Percentiles rank a stretch among this genome's conserved stretches.
These are phyloP conservation scores for Tuber borchii DNA, from an alignment of 495 filamentous ascomycete species.

Conservation along the genomic window DNA sequence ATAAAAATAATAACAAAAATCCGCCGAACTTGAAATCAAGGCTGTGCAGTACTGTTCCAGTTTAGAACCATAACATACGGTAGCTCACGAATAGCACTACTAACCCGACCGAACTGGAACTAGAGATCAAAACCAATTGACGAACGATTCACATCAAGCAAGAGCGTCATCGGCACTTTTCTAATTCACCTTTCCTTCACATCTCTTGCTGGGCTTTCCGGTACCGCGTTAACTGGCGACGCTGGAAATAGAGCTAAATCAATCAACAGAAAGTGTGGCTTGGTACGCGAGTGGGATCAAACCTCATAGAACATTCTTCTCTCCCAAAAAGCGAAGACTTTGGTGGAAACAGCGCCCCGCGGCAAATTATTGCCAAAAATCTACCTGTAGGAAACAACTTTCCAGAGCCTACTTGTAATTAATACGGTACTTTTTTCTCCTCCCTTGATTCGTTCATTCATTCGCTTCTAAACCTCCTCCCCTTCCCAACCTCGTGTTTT, in stretches of 20 bases:
- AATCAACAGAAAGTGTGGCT: neutral
- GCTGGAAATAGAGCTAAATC: neutral
- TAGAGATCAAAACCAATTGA: neutral
- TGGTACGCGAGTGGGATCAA: neutral
- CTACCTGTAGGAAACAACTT: neutral
- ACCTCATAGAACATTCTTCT: neutral
- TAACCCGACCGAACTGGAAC: neutral
- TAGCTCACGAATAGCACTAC: neutral
- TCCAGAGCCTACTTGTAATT: neutral
- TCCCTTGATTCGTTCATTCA: neutral
- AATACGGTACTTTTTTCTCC: neutral
- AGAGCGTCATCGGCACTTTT: slow-evolving; percentile 34
- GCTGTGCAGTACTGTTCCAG: neutral
- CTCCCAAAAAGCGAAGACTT: neutral
- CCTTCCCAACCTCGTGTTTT: neutral
- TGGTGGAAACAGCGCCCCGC: neutral
- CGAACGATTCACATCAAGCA: neutral
- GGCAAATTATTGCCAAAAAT: neutral
- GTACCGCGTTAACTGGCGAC: neutral
- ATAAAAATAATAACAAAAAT: neutral
- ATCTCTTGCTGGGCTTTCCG: neutral
- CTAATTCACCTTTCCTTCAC: slow-evolving; percentile 22
- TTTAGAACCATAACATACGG: neutral
- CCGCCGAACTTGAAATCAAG: neutral
- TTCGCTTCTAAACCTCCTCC: neutral